Percentiles rank a stretch among this genome's conserved stretches.
Conservation (phyloP, 1,284 basidiomycete species). For the Ceratobasidium sp. region DNA sequence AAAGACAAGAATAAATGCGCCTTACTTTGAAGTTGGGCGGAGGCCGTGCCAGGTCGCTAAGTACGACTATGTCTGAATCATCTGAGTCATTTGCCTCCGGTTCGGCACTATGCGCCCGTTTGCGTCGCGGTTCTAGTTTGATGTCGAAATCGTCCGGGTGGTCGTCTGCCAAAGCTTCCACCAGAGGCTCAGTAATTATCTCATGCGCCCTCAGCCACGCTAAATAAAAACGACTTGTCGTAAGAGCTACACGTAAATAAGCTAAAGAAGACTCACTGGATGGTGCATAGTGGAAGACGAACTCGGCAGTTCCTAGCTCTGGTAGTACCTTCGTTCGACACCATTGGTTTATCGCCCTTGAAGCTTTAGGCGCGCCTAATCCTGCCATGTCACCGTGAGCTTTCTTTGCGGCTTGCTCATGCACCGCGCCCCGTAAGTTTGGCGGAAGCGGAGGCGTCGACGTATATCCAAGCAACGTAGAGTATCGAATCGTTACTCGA, state of each 20-base stretch:
- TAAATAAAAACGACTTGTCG: too few species aligned
- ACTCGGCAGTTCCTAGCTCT: not conserved
- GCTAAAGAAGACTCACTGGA: not conserved
- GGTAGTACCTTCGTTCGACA: not conserved
- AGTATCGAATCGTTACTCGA: slow-evolving; percentile 10
- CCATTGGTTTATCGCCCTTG: too few species aligned
- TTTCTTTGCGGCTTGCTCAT: slow-evolving; percentile 35
- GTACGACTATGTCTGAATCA: slow-evolving; percentile 1
- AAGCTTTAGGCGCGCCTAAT: not conserved
- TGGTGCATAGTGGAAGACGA: slow-evolving; percentile 10
- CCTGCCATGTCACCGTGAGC: slow-evolving; percentile 32
- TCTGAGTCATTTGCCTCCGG: not conserved
- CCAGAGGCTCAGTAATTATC: not conserved
- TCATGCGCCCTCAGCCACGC: not conserved
- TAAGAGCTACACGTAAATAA: not conserved
- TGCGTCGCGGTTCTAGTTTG: not conserved
- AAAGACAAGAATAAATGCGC: not conserved
- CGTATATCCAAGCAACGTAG: not conserved
- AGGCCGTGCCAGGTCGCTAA: not conserved
- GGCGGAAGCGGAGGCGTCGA: not conserved
- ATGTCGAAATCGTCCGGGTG: not conserved
- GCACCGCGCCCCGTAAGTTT: slow-evolving; percentile 16
- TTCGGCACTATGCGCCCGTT: not conserved
- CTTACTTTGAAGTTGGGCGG: not conserved
- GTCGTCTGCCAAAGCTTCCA: too few species aligned